These are phyloP conservation scores for Malassezia restricta DNA, from an alignment of 1,284 basidiomycete genomes.

Conservation along the genomic window DNA sequence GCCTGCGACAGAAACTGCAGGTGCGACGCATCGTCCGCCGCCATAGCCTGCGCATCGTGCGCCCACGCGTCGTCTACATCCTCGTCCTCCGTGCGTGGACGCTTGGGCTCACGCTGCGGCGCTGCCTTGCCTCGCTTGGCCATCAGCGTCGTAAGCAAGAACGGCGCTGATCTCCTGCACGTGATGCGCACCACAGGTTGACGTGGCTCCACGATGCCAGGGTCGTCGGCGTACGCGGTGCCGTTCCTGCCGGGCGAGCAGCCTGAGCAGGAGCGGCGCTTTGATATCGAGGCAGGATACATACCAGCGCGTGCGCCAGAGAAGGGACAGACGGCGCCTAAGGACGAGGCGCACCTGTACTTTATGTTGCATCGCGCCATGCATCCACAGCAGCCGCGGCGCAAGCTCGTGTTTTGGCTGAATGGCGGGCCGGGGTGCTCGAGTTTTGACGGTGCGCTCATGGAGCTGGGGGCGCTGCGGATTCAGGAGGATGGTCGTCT, in stretches of 20 bases:
- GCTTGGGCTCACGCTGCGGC: neutral
- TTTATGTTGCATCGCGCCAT: slow-evolving; percentile 84
- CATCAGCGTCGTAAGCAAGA: neutral
- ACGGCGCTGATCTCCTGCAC: too few relatives aligned
- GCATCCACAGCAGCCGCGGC: slow-evolving; percentile 63
- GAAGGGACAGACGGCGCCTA: slow-evolving; percentile 7
- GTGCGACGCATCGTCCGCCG: neutral
- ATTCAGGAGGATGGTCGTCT: slow-evolving; percentile 67
- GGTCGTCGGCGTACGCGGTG: slow-evolving; percentile 7
- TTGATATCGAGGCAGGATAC: slow-evolving; percentile 35
- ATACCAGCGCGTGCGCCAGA: slow-evolving; percentile 23
- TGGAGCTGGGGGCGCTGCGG: slow-evolving; percentile 84
- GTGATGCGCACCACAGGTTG: too few relatives aligned
- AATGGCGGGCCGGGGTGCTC: slow-evolving; percentile 95
- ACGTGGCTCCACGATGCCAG: too few relatives aligned
- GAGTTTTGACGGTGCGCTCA: slow-evolving; percentile 90
- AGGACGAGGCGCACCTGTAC: slow-evolving; percentile 61
- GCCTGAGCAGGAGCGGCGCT: neutral
- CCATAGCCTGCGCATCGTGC: slow-evolving; percentile 13
- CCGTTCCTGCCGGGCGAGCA: slow-evolving; percentile 8
- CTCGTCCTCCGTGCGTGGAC: neutral
- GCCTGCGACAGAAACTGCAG: slow-evolving; percentile 10
- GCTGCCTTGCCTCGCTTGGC: neutral
- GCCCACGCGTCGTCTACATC: neutral
- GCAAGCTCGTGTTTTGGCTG: slow-evolving; percentile 87